Conservation (phyloP, 2,329 filamentous ascomycete species). For the Penicillium sumatraense region DNA sequence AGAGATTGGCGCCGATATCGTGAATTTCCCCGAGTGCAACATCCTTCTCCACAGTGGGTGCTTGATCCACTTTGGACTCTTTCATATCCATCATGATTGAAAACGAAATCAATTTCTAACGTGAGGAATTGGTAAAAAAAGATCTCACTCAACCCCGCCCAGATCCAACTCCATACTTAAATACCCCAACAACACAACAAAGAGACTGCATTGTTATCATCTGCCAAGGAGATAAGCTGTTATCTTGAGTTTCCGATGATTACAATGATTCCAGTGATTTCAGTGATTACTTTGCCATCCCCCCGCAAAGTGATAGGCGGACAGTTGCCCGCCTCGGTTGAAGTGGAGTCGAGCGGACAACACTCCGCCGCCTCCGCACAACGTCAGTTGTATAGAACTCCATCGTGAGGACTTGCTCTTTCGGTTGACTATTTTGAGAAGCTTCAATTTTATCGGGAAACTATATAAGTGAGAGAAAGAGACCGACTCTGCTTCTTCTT, state of each 20-base stretch:
- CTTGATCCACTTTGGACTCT: conserved; percentile 19
- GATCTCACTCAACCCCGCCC: neutral
- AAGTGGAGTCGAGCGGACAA: conserved; percentile 11
- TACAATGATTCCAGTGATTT: too few relatives aligned
- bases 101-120: neutral
- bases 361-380: conserved; percentile 13
- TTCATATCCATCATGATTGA: conserved; percentile 16
- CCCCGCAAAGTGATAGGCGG: conserved; percentile 7
- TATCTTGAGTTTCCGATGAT: neutral
- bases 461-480: too few relatives aligned
- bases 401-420: conserved; percentile 4
- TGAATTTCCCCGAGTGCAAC: conserved; percentile 26
- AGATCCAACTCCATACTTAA: neutral
- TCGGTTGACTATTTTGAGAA: neutral
- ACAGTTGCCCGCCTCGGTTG: conserved; percentile 3
- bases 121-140: too few relatives aligned
- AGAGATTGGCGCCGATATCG: conserved; percentile 53
- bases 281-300: too few relatives aligned
- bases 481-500: too few relatives aligned
- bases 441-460: too few relatives aligned
- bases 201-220: neutral
- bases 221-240: conserved; percentile 19
- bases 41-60: conserved; percentile 24
- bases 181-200: neutral
- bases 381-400: neutral